A percentile compares a stretch with the other conserved stretches of the same genome.
Conservation (phyloP, 345 rosid genomes). For the Eucalyptus fibrosa region DNA sequence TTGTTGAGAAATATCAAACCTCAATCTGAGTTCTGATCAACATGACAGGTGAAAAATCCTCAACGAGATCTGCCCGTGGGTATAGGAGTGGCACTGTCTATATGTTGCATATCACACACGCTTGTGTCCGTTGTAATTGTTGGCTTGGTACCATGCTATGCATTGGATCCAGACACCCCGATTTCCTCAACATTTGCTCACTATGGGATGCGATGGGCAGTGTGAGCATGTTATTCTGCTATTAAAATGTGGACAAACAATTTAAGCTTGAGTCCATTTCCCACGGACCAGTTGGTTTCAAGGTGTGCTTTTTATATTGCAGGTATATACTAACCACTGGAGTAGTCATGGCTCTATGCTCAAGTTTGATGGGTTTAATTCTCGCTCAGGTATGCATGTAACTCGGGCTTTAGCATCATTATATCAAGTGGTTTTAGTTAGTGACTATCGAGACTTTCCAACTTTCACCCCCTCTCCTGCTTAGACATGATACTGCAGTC, state of each 20-base stretch:
- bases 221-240: slow-evolving; percentile 35
- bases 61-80: slow-evolving; percentile 95
- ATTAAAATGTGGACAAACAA: neutral
- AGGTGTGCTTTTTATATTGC: slow-evolving; percentile 2
- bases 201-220: slow-evolving; percentile 90
- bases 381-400: slow-evolving; percentile 75
- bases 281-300: neutral
- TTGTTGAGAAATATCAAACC: neutral
- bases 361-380: slow-evolving; percentile 87
- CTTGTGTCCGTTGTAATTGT: slow-evolving; percentile 82
- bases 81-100: slow-evolving; percentile 69
- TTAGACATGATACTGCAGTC: neutral
- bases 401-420: neutral
- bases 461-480: neutral
- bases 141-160: slow-evolving; percentile 87
- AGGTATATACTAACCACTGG: slow-evolving; percentile 76
- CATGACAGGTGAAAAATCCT: slow-evolving; percentile 81
- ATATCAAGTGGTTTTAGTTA: neutral
- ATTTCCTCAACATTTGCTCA: slow-evolving; percentile 87
- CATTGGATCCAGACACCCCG: slow-evolving; percentile 97
- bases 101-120: slow-evolving; percentile 82
- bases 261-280: neutral
- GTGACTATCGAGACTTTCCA: neutral
- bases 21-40: neutral
- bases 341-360: slow-evolving; percentile 88